Evolutionary conservation across 768 basidiomycete genomes (phyloP).

Genomic region (Agrocybe chaxingu): DNA sequence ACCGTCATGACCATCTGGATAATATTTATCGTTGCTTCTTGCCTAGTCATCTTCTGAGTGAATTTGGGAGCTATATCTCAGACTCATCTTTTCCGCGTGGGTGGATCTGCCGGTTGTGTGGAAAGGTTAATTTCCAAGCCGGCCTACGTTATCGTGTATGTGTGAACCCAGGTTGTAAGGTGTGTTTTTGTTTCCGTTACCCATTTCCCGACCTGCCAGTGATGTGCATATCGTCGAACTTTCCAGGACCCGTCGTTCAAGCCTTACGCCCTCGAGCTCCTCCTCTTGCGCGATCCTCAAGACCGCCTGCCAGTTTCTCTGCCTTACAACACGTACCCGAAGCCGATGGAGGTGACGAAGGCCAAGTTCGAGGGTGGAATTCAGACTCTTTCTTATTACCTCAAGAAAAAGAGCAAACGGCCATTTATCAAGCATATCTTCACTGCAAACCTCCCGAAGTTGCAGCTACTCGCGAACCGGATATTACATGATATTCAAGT

Average conservation of each 20-base stretch:
- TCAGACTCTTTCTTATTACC: constrained; percentile 29
- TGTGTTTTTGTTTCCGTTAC: not conserved
- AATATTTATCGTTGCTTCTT: constrained; percentile 24
- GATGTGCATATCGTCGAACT: not conserved
- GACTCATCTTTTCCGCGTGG: constrained; percentile 39
- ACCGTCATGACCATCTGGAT: constrained; percentile 18
- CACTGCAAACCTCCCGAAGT: constrained; percentile 37
- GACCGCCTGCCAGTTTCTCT: constrained; percentile 26
- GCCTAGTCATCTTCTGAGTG: constrained; percentile 27
- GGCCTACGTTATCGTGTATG: constrained; percentile 47
- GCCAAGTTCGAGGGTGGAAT: constrained; percentile 28
- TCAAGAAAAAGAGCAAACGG: constrained; percentile 7
- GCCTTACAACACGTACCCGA: constrained; percentile 28
- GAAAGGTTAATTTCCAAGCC: constrained; percentile 44
- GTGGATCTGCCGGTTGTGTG: constrained; percentile 48
- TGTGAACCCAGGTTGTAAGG: constrained; percentile 36
- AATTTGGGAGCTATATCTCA: constrained; percentile 20
- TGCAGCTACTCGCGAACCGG: constrained; percentile 36
- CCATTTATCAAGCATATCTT: constrained; percentile 40
- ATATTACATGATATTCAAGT: constrained; percentile 39
- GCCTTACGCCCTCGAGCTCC: constrained; percentile 26
- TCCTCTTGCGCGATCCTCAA: constrained; percentile 32
- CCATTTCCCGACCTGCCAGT: no score
- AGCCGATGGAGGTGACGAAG: constrained; percentile 9
- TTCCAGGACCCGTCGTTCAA: constrained; percentile 12